phyloP scores from a whole-genome alignment of 73 alveolate genomes.

The Paramecium tetraurelia region DNA sequence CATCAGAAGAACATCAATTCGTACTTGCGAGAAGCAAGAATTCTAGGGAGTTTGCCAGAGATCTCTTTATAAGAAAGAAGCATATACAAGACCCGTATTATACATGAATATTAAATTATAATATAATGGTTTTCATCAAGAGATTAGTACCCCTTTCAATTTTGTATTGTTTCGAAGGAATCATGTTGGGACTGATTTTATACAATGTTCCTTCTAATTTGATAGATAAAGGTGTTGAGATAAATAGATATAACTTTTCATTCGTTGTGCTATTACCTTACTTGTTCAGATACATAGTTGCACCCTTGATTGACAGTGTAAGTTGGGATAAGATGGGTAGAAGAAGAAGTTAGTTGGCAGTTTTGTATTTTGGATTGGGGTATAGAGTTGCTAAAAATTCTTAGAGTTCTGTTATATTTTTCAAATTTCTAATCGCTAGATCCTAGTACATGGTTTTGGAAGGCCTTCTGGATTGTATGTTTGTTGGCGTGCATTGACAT shows the following conservation, averaged over 20 bases:
- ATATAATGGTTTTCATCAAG: slow-evolving; percentile 9
- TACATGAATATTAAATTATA: background rate
- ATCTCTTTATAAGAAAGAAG: background rate
- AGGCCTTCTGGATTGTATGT: background rate
- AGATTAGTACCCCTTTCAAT: slow-evolving; percentile 2
- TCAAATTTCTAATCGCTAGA: background rate
- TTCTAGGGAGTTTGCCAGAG: background rate
- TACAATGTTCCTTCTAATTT: background rate
- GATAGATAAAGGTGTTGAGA: background rate
- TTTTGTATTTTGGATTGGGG: background rate
- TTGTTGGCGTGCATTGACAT: background rate
- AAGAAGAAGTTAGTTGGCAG: slow-evolving; percentile 1
- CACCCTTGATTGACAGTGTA: background rate
- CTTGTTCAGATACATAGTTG: background rate
- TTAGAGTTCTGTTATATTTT: slow-evolving; percentile 9
- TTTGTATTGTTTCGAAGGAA: slow-evolving; percentile 9
- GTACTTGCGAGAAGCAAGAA: background rate
- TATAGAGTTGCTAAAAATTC: background rate
- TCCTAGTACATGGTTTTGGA: background rate
- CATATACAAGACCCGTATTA: background rate
- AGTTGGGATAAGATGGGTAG: background rate
- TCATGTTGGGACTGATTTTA: background rate
- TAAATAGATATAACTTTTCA: background rate
- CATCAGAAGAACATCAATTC: background rate
- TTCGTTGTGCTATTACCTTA: background rate